phyloP scores from a whole-genome alignment of 2,329 filamentous ascomycete genomes.

The Raffaelea arxii region DNA sequence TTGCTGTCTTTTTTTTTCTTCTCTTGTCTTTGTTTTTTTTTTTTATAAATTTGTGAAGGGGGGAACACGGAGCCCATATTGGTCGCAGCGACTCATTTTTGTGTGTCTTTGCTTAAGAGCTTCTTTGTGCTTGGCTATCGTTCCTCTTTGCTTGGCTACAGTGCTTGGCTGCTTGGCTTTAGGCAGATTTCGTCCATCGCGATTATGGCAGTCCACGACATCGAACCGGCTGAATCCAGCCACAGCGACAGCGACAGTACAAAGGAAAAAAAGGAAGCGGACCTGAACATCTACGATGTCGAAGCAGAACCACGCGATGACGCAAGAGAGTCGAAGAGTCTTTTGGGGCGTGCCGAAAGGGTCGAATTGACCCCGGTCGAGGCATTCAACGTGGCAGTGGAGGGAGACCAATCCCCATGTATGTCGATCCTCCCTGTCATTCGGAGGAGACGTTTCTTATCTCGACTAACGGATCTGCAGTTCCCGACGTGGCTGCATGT shows the following conservation, averaged over 20 bases:
- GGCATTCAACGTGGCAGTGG: conserved; percentile 5
- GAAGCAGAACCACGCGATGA: background rate
- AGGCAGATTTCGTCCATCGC: background rate
- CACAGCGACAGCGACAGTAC: background rate
- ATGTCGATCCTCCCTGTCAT: background rate
- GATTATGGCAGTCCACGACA: too few species aligned
- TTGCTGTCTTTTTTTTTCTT: too few species aligned
- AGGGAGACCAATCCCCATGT: conserved; percentile 9
- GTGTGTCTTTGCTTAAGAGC: too few species aligned
- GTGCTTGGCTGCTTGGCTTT: background rate
- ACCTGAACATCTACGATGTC: background rate
- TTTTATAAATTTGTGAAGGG: too few species aligned
- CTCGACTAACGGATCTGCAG: background rate
- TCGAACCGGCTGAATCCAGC: too few species aligned
- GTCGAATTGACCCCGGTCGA: conserved; percentile 6
- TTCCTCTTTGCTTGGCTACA: too few species aligned
- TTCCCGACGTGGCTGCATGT: conserved; percentile 9
- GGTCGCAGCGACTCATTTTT: too few species aligned
- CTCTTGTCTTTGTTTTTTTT: too few species aligned
- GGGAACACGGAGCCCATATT: too few species aligned
- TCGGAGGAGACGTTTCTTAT: background rate
- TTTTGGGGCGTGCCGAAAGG: background rate
- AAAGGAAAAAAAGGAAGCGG: background rate
- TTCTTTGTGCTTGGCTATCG: too few species aligned
- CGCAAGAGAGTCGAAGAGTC: background rate